Conservation (phyloP, 1,139 yeast species). For the Yamadazyma diospyri region DNA sequence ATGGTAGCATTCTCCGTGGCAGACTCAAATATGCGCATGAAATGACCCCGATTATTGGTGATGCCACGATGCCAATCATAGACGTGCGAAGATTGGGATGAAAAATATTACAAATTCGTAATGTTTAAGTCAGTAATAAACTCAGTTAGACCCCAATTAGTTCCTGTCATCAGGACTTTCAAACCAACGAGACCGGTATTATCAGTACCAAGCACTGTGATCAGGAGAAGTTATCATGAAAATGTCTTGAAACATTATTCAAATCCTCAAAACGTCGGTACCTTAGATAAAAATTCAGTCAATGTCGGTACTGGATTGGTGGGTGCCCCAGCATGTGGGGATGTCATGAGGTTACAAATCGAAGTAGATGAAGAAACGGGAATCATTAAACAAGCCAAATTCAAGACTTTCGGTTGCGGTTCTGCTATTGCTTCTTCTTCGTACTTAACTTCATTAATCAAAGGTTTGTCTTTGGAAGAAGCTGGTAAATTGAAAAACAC, state of each 20-base stretch:
- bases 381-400: slow-evolving; percentile 88
- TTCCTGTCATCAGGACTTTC: too few relatives aligned
- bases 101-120: too few relatives aligned
- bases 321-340: slow-evolving; percentile 99
- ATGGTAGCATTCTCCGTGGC: too few relatives aligned
- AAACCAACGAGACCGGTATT: too few relatives aligned
- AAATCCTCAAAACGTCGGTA: slow-evolving; percentile 95
- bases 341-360: slow-evolving; percentile 96
- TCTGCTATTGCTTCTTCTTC: slow-evolving; percentile 96
- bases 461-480: slow-evolving; percentile 92
- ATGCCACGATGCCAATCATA: too few relatives aligned
- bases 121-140: not conserved
- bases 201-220: too few relatives aligned
- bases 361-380: slow-evolving; percentile 90
- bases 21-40: too few relatives aligned
- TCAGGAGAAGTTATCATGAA: slow-evolving; percentile 63
- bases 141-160: not conserved
- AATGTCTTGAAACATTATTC: slow-evolving; percentile 89
- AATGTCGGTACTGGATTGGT: slow-evolving; percentile 97
- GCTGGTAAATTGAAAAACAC: slow-evolving; percentile 90
- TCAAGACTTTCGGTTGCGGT: slow-evolving; percentile 98
- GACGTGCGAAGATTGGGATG: too few relatives aligned
- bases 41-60: too few relatives aligned
- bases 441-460: slow-evolving; percentile 90
- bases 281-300: slow-evolving; percentile 70